A percentile compares a stretch with the other conserved stretches of the same genome.
These are phyloP conservation scores for Trichoderma oligosporum DNA, from an alignment of 2,329 filamentous ascomycete genomes.

Conservation along the genomic window DNA sequence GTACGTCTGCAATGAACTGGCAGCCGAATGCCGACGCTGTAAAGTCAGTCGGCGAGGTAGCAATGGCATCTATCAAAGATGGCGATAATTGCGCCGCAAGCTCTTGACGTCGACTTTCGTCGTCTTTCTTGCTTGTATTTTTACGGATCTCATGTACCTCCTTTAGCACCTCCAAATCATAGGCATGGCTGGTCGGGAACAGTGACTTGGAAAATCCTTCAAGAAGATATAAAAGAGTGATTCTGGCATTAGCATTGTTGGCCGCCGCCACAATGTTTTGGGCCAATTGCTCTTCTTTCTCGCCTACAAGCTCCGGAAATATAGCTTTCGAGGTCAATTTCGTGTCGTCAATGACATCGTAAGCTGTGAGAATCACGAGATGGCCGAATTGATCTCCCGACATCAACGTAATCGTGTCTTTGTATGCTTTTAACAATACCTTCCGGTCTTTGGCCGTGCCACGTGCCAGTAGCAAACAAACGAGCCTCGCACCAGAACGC, in stretches of 20 bases:
- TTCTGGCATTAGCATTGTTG: slow-evolving; percentile 62
- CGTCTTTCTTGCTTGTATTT: slow-evolving; percentile 89
- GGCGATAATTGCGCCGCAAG: slow-evolving; percentile 71
- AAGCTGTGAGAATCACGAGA: slow-evolving; percentile 75
- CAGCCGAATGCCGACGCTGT: slow-evolving; percentile 76
- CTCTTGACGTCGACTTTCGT: slow-evolving; percentile 70
- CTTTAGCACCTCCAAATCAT: slow-evolving; percentile 66
- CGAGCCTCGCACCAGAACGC: slow-evolving; percentile 76
- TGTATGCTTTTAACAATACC: slow-evolving; percentile 80
- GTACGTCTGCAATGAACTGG: slow-evolving; percentile 78
- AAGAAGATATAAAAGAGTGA: slow-evolving; percentile 76
- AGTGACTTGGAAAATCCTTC: slow-evolving; percentile 60
- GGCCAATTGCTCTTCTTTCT: slow-evolving; percentile 58
- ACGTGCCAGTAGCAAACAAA: slow-evolving; percentile 77
- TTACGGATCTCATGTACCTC: slow-evolving; percentile 77
- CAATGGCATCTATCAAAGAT: slow-evolving; percentile 69
- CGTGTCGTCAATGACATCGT: slow-evolving; percentile 92
- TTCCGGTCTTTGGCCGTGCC: slow-evolving; percentile 91
- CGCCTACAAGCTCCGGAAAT: slow-evolving; percentile 79
- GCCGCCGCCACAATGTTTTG: slow-evolving; percentile 62
- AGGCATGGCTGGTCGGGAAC: slow-evolving; percentile 59
- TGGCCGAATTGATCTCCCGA: slow-evolving; percentile 76
- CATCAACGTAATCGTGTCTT: slow-evolving; percentile 83
- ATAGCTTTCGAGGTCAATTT: slow-evolving; percentile 82
- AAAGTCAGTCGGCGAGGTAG: slow-evolving; percentile 63